Evolutionary conservation across 2,329 filamentous ascomycete species (phyloP).

Genomic region (Diaporthe amygdali): DNA sequence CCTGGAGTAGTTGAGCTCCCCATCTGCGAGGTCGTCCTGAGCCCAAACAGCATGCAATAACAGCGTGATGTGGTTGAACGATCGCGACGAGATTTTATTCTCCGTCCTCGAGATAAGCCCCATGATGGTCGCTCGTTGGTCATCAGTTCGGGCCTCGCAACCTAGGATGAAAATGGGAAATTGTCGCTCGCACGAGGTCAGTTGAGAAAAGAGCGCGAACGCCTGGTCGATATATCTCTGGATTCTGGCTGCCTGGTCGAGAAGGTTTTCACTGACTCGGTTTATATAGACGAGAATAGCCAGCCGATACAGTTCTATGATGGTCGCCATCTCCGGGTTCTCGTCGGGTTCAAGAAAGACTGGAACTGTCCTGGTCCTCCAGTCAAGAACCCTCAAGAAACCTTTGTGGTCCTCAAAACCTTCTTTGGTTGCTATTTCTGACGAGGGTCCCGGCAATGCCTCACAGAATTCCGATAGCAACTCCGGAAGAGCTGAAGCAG

Average conservation of each 20-base stretch:
- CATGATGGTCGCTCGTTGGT: neutral
- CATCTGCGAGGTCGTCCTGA: neutral
- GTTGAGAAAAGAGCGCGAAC: neutral
- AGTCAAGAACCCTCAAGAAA: neutral
- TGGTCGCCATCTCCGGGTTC: neutral
- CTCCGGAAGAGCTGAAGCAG: neutral
- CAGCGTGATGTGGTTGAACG: neutral
- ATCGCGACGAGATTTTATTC: neutral
- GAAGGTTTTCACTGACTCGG: neutral
- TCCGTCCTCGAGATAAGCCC: neutral
- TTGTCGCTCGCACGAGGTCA: neutral
- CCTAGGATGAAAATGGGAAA: constrained; percentile 10
- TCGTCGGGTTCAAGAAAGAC: neutral
- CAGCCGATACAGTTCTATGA: neutral
- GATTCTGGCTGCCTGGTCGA: neutral
- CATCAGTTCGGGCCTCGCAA: constrained; percentile 10
- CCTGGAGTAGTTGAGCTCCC: neutral
- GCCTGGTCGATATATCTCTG: neutral
- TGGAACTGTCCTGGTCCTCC: neutral
- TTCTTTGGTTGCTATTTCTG: neutral
- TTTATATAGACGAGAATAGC: neutral
- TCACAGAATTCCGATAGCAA: neutral
- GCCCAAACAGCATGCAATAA: constrained; percentile 2
- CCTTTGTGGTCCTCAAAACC: neutral
- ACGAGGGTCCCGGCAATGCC: neutral